phyloP scores from a whole-genome alignment of 179 eudicot species.

The Beta macrorhiza region DNA sequence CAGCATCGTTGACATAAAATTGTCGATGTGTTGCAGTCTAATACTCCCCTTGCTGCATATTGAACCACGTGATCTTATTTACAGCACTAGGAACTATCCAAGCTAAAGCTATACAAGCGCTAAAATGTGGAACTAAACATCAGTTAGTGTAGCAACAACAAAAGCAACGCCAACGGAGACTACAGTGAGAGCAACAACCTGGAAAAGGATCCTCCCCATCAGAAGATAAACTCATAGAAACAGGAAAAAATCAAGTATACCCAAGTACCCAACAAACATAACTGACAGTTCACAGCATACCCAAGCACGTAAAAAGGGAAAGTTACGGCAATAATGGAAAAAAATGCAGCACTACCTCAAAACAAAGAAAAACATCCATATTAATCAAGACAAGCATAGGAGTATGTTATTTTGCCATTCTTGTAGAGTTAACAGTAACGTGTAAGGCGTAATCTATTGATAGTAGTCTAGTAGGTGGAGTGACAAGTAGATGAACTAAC shows the following conservation, averaged over 20 bases:
- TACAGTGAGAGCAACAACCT: constrained; percentile 71
- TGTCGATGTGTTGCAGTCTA: constrained; percentile 74
- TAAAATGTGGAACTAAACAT: constrained; percentile 87
- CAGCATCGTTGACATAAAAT: constrained; percentile 74
- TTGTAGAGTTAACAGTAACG: too few species aligned
- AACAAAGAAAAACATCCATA: too few species aligned
- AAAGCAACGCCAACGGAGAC: constrained; percentile 78
- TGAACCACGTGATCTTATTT: constrained; percentile 90
- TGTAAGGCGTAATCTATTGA: too few species aligned
- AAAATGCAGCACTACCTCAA: too few species aligned
- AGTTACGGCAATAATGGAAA: too few species aligned
- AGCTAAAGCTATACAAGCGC: constrained; percentile 92
- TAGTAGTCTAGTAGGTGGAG: too few species aligned
- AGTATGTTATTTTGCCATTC: too few species aligned
- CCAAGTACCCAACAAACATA: background rate
- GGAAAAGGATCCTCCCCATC: constrained; percentile 21
- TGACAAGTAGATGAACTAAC: too few species aligned
- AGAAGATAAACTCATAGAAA: constrained; percentile 10
- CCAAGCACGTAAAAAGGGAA: too few species aligned
- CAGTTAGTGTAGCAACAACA: constrained; percentile 78
- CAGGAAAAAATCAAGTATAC: constrained; percentile 3
- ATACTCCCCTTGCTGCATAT: constrained; percentile 82
- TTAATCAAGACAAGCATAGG: too few species aligned
- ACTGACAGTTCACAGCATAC: background rate
- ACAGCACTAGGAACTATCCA: constrained; percentile 96